Conservation (phyloP, 805 yeast genomes). For the Sporopachydermia lactativora region DNA sequence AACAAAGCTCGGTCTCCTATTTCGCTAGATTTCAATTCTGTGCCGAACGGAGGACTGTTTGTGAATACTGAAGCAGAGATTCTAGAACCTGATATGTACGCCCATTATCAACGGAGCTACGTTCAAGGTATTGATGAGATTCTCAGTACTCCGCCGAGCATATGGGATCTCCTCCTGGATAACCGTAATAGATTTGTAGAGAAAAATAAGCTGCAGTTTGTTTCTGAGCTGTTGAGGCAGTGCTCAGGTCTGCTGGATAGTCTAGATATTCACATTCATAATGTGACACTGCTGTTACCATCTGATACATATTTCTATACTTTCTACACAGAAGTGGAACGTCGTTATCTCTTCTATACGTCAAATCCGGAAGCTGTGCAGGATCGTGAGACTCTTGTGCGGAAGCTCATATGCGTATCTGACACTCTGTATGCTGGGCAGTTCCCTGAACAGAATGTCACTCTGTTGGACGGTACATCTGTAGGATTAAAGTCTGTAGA, state of each 20-base stretch:
- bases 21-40: slow-evolving; percentile 18
- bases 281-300: background rate
- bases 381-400: background rate
- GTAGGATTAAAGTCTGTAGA: slow-evolving; percentile 1
- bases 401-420: background rate
- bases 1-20: slow-evolving; percentile 19
- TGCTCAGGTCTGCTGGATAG: background rate
- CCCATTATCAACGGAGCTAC: slow-evolving; percentile 48
- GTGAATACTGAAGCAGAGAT: slow-evolving; percentile 31
- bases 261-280: slow-evolving; percentile 5
- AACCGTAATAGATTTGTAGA: background rate
- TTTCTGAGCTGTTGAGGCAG: background rate
- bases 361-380: background rate
- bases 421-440: background rate
- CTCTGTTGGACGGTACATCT: slow-evolving; percentile 2
- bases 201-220: background rate
- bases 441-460: background rate
- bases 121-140: slow-evolving; percentile 48
- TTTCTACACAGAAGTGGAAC: background rate
- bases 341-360: background rate
- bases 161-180: slow-evolving; percentile 24
- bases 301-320: background rate
- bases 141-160: slow-evolving; percentile 22
- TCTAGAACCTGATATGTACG: slow-evolving; percentile 40
- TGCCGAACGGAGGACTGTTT: slow-evolving; percentile 12